phyloP scores from a whole-genome alignment of 768 basidiomycete genomes.

The Hysterangium stoloniferum region DNA sequence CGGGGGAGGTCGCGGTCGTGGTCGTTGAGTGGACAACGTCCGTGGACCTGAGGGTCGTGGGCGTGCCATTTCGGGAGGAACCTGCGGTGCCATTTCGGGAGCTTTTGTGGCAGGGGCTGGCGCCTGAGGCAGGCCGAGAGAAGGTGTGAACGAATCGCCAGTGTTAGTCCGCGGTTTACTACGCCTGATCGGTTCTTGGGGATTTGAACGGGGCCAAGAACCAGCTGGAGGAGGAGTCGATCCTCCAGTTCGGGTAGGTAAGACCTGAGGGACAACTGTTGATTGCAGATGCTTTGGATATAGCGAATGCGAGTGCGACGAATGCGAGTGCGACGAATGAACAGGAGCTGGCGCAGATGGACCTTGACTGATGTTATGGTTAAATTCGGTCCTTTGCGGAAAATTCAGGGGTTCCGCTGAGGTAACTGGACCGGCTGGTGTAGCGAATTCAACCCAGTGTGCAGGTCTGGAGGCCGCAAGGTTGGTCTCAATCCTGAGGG shows the following conservation, averaged over 20 bases:
- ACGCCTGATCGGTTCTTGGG: slow-evolving; percentile 15
- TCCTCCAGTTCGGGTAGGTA: slow-evolving; percentile 8
- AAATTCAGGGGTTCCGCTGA: neutral
- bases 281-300: slow-evolving; percentile 27
- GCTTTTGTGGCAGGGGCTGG: slow-evolving; percentile 12
- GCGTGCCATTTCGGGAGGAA: slow-evolving; percentile 14
- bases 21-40: slow-evolving; percentile 15
- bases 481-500: slow-evolving; percentile 1
- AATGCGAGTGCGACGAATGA: neutral
- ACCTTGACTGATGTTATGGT: neutral
- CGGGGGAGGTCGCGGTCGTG: slow-evolving; percentile 18
- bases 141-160: slow-evolving; percentile 16
- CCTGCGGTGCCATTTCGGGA: slow-evolving; percentile 1
- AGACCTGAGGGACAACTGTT: slow-evolving; percentile 12
- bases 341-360: neutral
- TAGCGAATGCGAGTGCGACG: slow-evolving; percentile 18
- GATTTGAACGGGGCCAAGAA: slow-evolving; percentile 5
- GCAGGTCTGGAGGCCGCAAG: neutral
- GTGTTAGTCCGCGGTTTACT: slow-evolving; percentile 44
- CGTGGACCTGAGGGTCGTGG: slow-evolving; percentile 29
- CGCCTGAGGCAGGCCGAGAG: slow-evolving; percentile 16
- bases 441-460: slow-evolving; percentile 10
- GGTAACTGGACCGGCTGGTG: slow-evolving; percentile 12
- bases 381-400: neutral
- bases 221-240: slow-evolving; percentile 16